Evolutionary conservation across 768 basidiomycete species (phyloP).

Genomic region (Lentinula detonsa): DNA sequence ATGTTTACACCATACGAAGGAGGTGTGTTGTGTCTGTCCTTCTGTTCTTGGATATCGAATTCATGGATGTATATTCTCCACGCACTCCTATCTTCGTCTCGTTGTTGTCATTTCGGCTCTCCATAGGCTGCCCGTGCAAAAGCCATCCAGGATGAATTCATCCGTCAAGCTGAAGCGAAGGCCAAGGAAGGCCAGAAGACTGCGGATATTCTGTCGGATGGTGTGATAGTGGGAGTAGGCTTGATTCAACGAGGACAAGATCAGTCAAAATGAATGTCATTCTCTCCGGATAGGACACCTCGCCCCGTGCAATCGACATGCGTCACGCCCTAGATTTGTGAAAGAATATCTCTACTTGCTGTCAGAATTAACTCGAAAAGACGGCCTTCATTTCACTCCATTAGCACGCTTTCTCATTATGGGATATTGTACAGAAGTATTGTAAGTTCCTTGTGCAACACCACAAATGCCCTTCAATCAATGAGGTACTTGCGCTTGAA

Average conservation of each 20-base stretch:
- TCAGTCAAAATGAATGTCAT: slow-evolving; percentile 5
- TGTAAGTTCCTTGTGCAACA: neutral
- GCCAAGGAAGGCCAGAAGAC: slow-evolving; percentile 66
- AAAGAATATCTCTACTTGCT: no score
- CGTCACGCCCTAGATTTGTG: no score
- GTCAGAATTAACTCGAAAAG: neutral
- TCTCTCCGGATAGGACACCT: neutral
- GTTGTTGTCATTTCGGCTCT: slow-evolving; percentile 12
- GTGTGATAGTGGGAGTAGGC: slow-evolving; percentile 70
- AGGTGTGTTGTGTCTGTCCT: slow-evolving; percentile 44
- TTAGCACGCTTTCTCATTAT: neutral
- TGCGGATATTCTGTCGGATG: slow-evolving; percentile 66
- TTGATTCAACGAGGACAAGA: slow-evolving; percentile 51
- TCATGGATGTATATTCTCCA: neutral
- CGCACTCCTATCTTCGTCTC: neutral
- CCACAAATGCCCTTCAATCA: slow-evolving; percentile 37
- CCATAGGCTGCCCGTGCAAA: slow-evolving; percentile 52
- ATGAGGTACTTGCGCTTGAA: slow-evolving; percentile 96
- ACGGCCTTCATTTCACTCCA: neutral
- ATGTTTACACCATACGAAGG: slow-evolving; percentile 84
- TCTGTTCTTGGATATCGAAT: slow-evolving; percentile 18
- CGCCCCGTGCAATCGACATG: no score
- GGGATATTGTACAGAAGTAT: neutral
- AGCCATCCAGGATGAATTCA: slow-evolving; percentile 64
- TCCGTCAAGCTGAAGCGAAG: slow-evolving; percentile 58